Base-by-base conservation (phyloP, 345 rosid genomes). In the Camelina sativa region DNA sequence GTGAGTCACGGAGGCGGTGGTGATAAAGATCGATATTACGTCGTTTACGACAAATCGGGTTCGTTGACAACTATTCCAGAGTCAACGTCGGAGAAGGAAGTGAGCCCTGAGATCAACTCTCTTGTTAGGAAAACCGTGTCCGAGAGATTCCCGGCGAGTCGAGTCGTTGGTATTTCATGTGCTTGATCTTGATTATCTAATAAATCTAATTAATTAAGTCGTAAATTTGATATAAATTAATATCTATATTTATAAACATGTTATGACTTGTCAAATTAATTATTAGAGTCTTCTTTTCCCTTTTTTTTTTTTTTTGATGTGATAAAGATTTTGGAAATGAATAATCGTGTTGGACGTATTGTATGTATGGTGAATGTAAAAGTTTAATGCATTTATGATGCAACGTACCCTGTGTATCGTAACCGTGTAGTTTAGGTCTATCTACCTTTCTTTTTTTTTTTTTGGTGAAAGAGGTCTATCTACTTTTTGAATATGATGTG, bases 51-150 rank as follows among this genome's bases (percentile, higher is more conserved):
- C 60, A 93, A 86, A 74, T 70, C 92, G 0, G 90, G 91, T 1
- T 84, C 89, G 54, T 88, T 93, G 12, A 84, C 97, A 8, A 93
- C 97, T 20, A 93, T 93, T 23, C 97, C 92, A 48, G 98, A 91
- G 92, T 82, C 84, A 58, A 67, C 71, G 23, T 71, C 60, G 44
- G 71, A 67, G 44, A 81, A 82, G 22, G 87, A 65, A 30, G 59
- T 84, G 22, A 85, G 85, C 54, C 87, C 92, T 12, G 96, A 87
- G 80, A 79, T 83, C 23, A 83, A 80, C 60, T 79, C 88, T 32
- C 63, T 87, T 55, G 88, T 76, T 12, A 75, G 85, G 48, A 90
- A 77, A 80, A 84, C 88, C 13, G 80, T 71, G n/a, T 93, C 97
- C 56, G 95, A 82, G 73, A 85, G 98, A 77, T 90, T 90, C 77